phyloP scores from a whole-genome alignment of 331 rosid genomes.

The Malus hybrid region DNA sequence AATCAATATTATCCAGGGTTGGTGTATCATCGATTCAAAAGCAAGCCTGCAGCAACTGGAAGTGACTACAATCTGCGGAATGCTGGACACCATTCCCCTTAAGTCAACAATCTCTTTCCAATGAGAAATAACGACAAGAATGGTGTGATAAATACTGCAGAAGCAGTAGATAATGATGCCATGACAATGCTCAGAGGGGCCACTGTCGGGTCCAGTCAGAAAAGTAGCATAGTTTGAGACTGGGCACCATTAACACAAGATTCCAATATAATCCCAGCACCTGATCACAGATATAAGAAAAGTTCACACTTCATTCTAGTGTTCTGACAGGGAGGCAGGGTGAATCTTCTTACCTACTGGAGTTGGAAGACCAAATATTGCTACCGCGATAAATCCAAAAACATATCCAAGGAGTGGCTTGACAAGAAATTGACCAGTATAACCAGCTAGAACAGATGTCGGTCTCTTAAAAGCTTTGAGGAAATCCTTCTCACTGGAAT shows the following conservation, averaged over 20 bases:
- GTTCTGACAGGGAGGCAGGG: conserved; percentile 2
- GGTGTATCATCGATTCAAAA: conserved; percentile 60
- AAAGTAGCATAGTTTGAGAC: conserved; percentile 85
- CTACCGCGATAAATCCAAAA: conserved; percentile 57
- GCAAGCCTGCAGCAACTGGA: conserved; percentile 77
- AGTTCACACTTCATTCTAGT: conserved; percentile 15
- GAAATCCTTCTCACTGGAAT: conserved; percentile 85
- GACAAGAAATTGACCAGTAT: conserved; percentile 70
- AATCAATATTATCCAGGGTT: background rate
- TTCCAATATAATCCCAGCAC: conserved; percentile 86
- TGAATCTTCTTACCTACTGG: conserved; percentile 50
- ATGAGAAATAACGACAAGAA: conserved; percentile 75
- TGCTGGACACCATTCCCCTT: conserved; percentile 91
- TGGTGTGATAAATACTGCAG: conserved; percentile 85
- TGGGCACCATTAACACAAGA: conserved; percentile 94
- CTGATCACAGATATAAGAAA: conserved; percentile 36
- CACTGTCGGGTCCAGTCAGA: conserved; percentile 68
- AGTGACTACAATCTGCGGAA: conserved; percentile 73
- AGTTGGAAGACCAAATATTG: conserved; percentile 64
- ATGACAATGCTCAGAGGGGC: conserved; percentile 91
- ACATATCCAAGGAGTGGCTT: conserved; percentile 91
- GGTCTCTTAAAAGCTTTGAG: conserved; percentile 80
- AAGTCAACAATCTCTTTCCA: conserved; percentile 90
- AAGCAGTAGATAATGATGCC: conserved; percentile 92
- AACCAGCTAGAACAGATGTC: conserved; percentile 65